Evolutionary conservation across 225 moss, liverwort and hornwort genomes (phyloP).

Genomic region (Physcomitrellopsis africana): DNA sequence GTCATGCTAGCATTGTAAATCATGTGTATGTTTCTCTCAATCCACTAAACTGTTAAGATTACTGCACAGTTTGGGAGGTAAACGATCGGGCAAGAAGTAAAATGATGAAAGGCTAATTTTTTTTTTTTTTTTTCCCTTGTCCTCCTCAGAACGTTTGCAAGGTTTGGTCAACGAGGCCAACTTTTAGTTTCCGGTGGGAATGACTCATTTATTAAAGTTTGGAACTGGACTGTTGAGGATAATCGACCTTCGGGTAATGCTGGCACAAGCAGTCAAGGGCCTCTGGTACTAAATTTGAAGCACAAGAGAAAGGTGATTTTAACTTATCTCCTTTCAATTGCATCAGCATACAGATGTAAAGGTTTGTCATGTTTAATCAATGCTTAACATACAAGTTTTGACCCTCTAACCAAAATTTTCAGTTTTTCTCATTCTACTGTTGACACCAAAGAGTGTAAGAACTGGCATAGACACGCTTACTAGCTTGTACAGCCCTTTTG

Average conservation of each 20-base stretch:
- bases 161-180: slow-evolving; percentile 76
- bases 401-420: slow-evolving; percentile 4
- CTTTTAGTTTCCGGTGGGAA: slow-evolving; percentile 86
- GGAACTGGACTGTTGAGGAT: slow-evolving; percentile 72
- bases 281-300: slow-evolving; percentile 64
- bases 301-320: slow-evolving; percentile 72
- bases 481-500: slow-evolving; percentile 16
- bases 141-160: slow-evolving; percentile 70
- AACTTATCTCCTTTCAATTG: not conserved
- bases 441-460: not conserved
- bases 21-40: slow-evolving; percentile 62
- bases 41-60: slow-evolving; percentile 16
- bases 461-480: slow-evolving; percentile 5
- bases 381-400: slow-evolving; percentile 1
- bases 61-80: not conserved
- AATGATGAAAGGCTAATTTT: slow-evolving; percentile 6
- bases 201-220: slow-evolving; percentile 75
- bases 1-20: slow-evolving; percentile 79
- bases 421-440: slow-evolving; percentile 15
- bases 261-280: slow-evolving; percentile 30
- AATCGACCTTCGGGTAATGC: slow-evolving; percentile 25
- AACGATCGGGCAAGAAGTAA: not conserved
- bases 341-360: slow-evolving; percentile 9
- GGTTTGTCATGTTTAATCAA: not conserved
- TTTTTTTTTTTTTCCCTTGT: slow-evolving; percentile 11